Evolutionary conservation across 208 protist genomes (phyloP).

Genomic region (Acanthamoeba comandoni): DNA sequence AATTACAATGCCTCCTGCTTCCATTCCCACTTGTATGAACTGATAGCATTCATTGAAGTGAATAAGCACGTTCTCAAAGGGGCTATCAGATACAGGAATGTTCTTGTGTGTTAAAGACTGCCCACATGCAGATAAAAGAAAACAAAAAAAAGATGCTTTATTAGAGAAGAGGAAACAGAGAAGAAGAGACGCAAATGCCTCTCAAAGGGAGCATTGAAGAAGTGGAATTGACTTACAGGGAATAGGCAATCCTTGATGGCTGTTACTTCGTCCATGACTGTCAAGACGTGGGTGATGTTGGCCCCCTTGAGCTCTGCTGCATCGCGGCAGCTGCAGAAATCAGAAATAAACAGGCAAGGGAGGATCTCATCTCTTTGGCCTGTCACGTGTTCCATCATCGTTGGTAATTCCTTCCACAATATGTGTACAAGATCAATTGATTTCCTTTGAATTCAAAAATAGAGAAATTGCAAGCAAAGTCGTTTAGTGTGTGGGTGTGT

Average conservation of each 20-base stretch:
- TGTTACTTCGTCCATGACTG: conserved; percentile 32
- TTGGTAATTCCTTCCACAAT: no score
- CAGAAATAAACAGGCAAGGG: conserved; percentile 9
- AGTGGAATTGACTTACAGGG: neutral
- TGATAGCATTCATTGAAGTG: conserved; percentile 2
- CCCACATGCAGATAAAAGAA: neutral
- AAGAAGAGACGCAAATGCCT: neutral
- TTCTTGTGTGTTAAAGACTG: conserved; percentile 55
- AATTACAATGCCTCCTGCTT: neutral
- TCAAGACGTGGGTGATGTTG: conserved; percentile 32
- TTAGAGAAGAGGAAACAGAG: neutral
- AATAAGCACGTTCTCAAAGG: neutral
- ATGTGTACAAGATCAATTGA: no score
- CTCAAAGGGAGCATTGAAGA: neutral
- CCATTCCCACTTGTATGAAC: conserved; percentile 5
- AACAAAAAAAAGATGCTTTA: neutral
- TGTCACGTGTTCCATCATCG: no score
- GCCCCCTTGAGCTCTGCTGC: neutral
- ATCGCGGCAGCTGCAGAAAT: conserved; percentile 24
- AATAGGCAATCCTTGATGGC: conserved; percentile 16
- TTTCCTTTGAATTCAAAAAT: no score
- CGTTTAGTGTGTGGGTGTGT: no score
- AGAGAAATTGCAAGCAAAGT: no score
- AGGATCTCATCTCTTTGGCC: conserved; percentile 17
- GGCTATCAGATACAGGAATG: conserved; percentile 9